These are phyloP conservation scores for Annulohypoxylon truncatum DNA, from an alignment of 2,329 filamentous ascomycete genomes.

Conservation along the genomic window DNA sequence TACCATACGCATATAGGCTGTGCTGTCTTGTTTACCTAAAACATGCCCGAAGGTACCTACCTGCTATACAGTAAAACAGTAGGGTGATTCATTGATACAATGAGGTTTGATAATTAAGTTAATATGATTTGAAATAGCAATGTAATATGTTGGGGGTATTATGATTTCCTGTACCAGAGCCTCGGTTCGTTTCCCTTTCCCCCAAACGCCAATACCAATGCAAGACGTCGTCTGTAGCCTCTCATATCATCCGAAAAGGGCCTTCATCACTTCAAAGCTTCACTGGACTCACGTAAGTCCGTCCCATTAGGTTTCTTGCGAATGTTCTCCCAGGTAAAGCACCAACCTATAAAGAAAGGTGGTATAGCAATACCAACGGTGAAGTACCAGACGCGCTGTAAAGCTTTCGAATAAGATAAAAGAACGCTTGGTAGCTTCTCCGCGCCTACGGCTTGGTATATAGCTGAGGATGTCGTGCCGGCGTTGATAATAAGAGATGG, in stretches of 20 bases:
- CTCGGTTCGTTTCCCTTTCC: background rate
- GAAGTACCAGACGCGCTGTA: slow-evolving; percentile 27
- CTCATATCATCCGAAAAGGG: background rate
- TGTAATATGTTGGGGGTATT: background rate
- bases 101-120: too few species aligned
- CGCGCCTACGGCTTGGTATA: slow-evolving; percentile 2
- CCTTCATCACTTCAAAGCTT: background rate
- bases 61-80: too few species aligned
- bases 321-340: slow-evolving; percentile 22
- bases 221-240: background rate
- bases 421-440: slow-evolving; percentile 7
- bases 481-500: slow-evolving; percentile 22
- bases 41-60: too few species aligned
- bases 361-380: slow-evolving; percentile 1
- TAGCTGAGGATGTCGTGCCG: slow-evolving; percentile 12
- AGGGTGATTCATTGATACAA: background rate
- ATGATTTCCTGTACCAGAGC: background rate
- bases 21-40: background rate
- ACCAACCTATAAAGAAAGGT: slow-evolving; percentile 7
- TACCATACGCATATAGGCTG: too few species aligned
- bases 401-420: slow-evolving; percentile 14
- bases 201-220: background rate
- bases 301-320: slow-evolving; percentile 2
- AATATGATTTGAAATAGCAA: background rate
- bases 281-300: background rate